Percentiles rank a stretch among this genome's conserved stretches.
phyloP scores from a whole-genome alignment of 306 rosid species.

The Trifolium repens region DNA sequence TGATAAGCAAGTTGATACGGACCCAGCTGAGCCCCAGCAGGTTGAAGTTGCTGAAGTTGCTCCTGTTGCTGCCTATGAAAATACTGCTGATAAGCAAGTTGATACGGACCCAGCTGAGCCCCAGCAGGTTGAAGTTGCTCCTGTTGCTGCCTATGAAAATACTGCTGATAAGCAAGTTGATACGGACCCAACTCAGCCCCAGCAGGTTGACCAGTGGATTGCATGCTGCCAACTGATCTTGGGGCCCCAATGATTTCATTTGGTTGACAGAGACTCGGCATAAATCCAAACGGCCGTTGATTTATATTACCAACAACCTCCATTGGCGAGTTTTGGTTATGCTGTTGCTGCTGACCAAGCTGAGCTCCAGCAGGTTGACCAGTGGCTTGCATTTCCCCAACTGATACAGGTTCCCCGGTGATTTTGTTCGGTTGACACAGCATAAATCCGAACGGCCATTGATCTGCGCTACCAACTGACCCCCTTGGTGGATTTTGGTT shows the following conservation, averaged over 20 bases:
- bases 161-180: conserved; percentile 55
- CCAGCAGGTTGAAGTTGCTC: conserved; percentile 48
- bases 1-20: conserved; percentile 64
- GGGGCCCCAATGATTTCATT: conserved; percentile 44
- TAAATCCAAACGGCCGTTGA: conserved; percentile 48
- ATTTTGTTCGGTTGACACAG: conserved; percentile 50
- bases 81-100: conserved; percentile 66
- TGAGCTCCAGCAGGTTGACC: conserved; percentile 61
- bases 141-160: too few relatives aligned
- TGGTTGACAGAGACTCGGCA: conserved; percentile 47
- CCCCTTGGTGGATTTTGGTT: conserved; percentile 54
- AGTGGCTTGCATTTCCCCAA: conserved; percentile 48
- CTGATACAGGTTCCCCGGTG: conserved; percentile 45
- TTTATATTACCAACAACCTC: conserved; percentile 52
- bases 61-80: too few relatives aligned
- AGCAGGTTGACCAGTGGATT: conserved; percentile 49
- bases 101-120: conserved; percentile 58
- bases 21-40: conserved; percentile 57
- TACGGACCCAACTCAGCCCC: conserved; percentile 60
- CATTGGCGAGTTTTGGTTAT: conserved; percentile 52
- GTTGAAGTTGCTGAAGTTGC: too few relatives aligned
- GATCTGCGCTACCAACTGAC: conserved; percentile 52
- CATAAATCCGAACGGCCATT: conserved; percentile 46
- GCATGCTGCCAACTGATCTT: conserved; percentile 49
- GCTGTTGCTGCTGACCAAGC: conserved; percentile 44